Evolutionary conservation across 164 flowering plant species (phyloP).

Genomic region (Berberis thunbergii): DNA sequence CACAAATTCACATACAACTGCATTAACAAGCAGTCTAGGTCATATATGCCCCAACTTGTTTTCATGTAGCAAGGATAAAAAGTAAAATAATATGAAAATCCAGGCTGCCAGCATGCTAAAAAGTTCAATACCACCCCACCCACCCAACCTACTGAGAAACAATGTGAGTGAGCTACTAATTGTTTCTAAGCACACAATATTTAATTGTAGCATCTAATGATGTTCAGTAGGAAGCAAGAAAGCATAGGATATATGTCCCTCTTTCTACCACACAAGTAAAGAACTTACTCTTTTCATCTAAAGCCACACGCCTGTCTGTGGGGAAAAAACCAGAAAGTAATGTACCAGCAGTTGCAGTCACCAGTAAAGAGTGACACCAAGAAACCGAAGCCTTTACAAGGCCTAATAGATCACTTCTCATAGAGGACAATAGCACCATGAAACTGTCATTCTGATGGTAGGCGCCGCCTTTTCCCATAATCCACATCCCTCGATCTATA

Average conservation of each 20-base stretch:
- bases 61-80: not conserved
- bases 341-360: slow-evolving; percentile 12
- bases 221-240: slow-evolving; percentile 21
- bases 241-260: slow-evolving; percentile 22
- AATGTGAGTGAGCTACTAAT: slow-evolving; percentile 17
- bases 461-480: slow-evolving; percentile 61
- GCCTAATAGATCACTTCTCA: slow-evolving; percentile 7
- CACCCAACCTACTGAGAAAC: slow-evolving; percentile 12
- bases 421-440: slow-evolving; percentile 6
- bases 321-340: slow-evolving; percentile 8
- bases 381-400: slow-evolving; percentile 7
- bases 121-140: not conserved
- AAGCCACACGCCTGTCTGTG: slow-evolving; percentile 21
- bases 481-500: slow-evolving; percentile 76
- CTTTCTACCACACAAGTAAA: slow-evolving; percentile 22
- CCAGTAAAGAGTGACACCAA: slow-evolving; percentile 8
- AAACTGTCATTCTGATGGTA: slow-evolving; percentile 37
- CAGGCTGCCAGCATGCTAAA: not conserved
- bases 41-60: too few species aligned
- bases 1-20: too few species aligned
- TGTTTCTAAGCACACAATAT: slow-evolving; percentile 22
- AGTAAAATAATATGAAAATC: slow-evolving; percentile 10
- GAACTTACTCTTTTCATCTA: slow-evolving; percentile 40
- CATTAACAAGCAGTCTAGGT: too few species aligned
- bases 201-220: slow-evolving; percentile 27